phyloP scores from a whole-genome alignment of 805 yeast genomes.

The Scheffersomyces spartinae region DNA sequence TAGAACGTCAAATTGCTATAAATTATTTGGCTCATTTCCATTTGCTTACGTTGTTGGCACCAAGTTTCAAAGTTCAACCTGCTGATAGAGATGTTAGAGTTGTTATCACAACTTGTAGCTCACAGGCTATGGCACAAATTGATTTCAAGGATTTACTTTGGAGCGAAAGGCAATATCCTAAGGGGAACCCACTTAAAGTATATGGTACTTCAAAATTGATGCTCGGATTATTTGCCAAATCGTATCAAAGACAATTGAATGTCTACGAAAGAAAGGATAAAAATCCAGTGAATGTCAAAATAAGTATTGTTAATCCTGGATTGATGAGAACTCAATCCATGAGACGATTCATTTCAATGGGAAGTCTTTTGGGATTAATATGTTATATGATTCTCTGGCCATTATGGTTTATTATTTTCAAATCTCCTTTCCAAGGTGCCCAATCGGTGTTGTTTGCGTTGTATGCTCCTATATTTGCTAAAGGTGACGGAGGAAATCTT shows the following conservation, averaged over 20 bases:
- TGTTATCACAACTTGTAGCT: conserved; percentile 63
- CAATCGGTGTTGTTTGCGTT: conserved; percentile 64
- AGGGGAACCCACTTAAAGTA: conserved; percentile 55
- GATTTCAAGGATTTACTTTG: conserved; percentile 55
- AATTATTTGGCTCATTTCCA: conserved; percentile 80
- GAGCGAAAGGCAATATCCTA: conserved; percentile 47
- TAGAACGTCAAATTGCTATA: conserved; percentile 74
- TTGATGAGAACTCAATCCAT: conserved; percentile 81
- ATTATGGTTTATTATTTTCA: conserved; percentile 69
- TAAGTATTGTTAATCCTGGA: conserved; percentile 84
- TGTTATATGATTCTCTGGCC: conserved; percentile 64
- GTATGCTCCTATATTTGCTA: conserved; percentile 58
- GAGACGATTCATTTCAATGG: conserved; percentile 66
- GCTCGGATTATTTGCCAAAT: conserved; percentile 64
- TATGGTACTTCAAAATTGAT: conserved; percentile 78
- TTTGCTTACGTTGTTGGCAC: conserved; percentile 67
- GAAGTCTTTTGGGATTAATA: conserved; percentile 52
- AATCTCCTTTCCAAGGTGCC: conserved; percentile 67
- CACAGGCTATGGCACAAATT: conserved; percentile 63
- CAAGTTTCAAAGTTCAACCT: conserved; percentile 79
- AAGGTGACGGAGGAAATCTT: conserved; percentile 53
- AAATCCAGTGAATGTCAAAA: conserved; percentile 55
- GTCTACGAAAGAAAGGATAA: conserved; percentile 57
- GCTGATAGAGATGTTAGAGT: conserved; percentile 91
- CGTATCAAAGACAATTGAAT: conserved; percentile 58